Percentiles rank a stretch among this genome's conserved stretches.
phyloP scores from a whole-genome alignment of 305 asterid genomes.

The Fraxinus sp. region DNA sequence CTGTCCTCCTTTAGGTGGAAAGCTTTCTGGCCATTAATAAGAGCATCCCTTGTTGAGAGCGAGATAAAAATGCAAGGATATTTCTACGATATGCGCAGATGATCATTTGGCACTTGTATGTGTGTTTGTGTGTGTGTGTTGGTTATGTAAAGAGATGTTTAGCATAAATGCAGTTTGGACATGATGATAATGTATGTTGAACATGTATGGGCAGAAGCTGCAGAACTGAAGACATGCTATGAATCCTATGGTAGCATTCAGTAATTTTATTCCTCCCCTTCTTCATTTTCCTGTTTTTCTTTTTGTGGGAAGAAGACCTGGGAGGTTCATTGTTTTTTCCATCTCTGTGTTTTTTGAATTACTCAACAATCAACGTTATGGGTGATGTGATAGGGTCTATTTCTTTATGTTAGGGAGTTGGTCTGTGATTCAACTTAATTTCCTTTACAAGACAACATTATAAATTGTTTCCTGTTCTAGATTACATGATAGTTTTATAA shows the following conservation, averaged over 20 bases:
- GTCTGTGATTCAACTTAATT: not conserved
- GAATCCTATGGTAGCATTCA: not conserved
- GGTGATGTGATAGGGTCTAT: not conserved
- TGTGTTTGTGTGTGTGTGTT: not conserved
- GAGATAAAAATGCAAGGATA: not conserved
- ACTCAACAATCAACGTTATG: not conserved
- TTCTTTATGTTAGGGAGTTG: not conserved
- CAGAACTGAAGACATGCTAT: not conserved
- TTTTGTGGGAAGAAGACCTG: not conserved
- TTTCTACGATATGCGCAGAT: not conserved
- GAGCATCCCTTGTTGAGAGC: not conserved
- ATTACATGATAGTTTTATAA: not conserved
- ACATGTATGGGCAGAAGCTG: not conserved
- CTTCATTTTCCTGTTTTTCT: not conserved
- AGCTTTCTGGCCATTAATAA: not conserved
- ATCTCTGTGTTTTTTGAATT: not conserved
- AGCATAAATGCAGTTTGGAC: not conserved
- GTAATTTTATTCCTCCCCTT: not conserved
- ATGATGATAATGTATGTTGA: not conserved
- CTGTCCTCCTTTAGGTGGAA: constrained; percentile 1
- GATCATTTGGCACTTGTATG: not conserved
- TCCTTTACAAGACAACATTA: not conserved
- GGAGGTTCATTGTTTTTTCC: not conserved
- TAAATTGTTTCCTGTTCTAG: not conserved
- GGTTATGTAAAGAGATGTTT: not conserved